phyloP scores from a whole-genome alignment of 2,329 filamentous ascomycete genomes.

The Akanthomyces muscarius region DNA sequence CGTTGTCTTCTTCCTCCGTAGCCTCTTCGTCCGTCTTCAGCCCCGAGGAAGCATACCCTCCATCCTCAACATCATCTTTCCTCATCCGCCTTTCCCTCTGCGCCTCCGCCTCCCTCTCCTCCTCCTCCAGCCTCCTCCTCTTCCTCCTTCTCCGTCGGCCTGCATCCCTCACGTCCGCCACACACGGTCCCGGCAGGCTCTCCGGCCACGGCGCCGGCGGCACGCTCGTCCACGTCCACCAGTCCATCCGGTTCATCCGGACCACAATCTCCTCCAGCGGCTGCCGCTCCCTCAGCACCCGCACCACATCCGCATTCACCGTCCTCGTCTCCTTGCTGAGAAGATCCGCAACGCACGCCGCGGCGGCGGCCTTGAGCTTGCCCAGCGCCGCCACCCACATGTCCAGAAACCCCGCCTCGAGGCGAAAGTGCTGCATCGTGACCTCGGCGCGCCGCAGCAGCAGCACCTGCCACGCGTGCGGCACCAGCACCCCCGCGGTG shows the following conservation, averaged over 20 bases:
- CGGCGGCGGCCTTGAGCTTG: constrained; percentile 7
- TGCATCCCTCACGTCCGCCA: not conserved
- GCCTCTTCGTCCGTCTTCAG: not conserved
- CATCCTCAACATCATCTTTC: not conserved
- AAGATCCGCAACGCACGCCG: constrained; percentile 10
- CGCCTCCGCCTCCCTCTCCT: not conserved
- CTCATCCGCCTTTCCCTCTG: not conserved
- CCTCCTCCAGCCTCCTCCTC: not conserved
- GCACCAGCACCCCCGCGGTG: constrained; percentile 13
- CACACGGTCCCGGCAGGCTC: not conserved
- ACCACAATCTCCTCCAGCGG: constrained; percentile 11
- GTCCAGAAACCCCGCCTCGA: constrained; percentile 11
- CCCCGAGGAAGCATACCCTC: not conserved
- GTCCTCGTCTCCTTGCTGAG: not conserved
- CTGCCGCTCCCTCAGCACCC: not conserved
- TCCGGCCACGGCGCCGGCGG: constrained; percentile 14
- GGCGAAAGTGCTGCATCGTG: constrained; percentile 9
- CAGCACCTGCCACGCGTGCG: constrained; percentile 15
- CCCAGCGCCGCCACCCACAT: constrained; percentile 12
- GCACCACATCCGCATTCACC: constrained; percentile 3
- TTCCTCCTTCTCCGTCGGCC: not conserved
- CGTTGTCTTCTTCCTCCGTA: not conserved
- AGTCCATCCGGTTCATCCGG: constrained; percentile 10
- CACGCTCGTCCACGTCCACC: constrained; percentile 14
- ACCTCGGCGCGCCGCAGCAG: constrained; percentile 9